Base-by-base conservation (phyloP, 805 yeast genomes). In the Saccharomyces jurei region DNA sequence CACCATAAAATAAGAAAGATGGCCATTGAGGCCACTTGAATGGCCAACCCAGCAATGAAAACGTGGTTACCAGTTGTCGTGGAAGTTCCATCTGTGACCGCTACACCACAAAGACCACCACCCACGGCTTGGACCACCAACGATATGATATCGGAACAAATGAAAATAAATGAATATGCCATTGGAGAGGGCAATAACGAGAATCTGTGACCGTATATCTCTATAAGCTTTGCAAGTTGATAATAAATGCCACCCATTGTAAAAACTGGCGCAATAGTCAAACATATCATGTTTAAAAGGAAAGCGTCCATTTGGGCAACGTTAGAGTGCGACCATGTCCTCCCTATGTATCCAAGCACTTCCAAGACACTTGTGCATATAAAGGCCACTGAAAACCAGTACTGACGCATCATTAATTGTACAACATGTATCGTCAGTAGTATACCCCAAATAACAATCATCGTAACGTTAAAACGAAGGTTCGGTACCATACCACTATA, bases 231-330 rank as follows among this genome's bases (percentile, higher is more conserved):
- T 5, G 86, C 89, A 58, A 89, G 70, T 52, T 83, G 74, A 59
- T 78, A 85, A 70, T 89, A 90, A 2, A 89, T 75, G 1, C 92
- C 96, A 3, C 87, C 96, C 87, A 87, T 86, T 48, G 87, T 74
- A 67, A 89, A 86, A 22, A 88, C 89, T 0, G 96, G 96, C 0
- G 89, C 92, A 50, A 89, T 69, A 0, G 92, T 87, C 54, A 89
- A 71, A 62, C 84, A 76, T 53, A 83, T 78, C 58, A 85, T 78
- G 67, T 89, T 95, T 61, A 83, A 70, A 47, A 86, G 63, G 63
- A 76, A 89, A 29, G 75, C 71, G 51, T 76, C 67, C 46, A 70
- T 58, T 41, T 70, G 63, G 14, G 58, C 41, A 1, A 68, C 64
- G 58, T 78, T 64, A 48, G 64, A 58, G 21, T 77, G 74, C 1